A percentile compares a stretch with the other conserved stretches of the same genome.
phyloP scores from a whole-genome alignment of 495 filamentous ascomycete species.

The Annulohypoxylon bovei region DNA sequence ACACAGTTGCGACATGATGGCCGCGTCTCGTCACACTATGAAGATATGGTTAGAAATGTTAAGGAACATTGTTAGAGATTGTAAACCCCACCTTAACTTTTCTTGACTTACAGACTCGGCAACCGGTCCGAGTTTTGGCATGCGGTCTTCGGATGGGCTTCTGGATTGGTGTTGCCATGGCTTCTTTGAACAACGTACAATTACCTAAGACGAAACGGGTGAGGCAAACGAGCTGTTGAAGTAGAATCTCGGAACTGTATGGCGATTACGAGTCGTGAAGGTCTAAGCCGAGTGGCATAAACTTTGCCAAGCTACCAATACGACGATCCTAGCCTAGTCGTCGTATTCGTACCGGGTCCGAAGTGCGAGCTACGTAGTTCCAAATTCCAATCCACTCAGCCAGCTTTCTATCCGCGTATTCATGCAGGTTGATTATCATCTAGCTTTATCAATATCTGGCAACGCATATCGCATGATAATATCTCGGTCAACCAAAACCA shows the following conservation, averaged over 20 bases:
- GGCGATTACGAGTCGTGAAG: constrained; percentile 33
- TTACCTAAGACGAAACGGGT: not conserved
- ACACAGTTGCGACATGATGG: constrained; percentile 38
- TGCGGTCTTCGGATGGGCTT: constrained; percentile 35
- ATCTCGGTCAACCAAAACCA: too few relatives aligned
- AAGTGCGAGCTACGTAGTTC: not conserved
- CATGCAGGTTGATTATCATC: not conserved
- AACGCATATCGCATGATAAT: not conserved
- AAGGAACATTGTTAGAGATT: not conserved
- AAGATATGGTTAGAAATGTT: not conserved
- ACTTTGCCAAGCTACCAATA: constrained; percentile 24
- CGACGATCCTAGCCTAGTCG: not conserved
- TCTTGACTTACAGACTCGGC: constrained; percentile 39
- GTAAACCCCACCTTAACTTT: constrained; percentile 37
- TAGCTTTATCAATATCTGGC: not conserved
- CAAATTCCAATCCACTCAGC: not conserved
- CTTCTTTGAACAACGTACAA: not conserved
- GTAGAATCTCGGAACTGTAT: constrained; percentile 21
- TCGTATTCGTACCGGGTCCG: constrained; percentile 27
- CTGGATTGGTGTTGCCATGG: constrained; percentile 24
- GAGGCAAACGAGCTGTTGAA: constrained; percentile 3
- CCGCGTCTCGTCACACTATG: constrained; percentile 36
- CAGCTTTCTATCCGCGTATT: not conserved
- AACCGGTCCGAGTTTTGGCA: constrained; percentile 39
- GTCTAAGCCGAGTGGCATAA: not conserved